phyloP scores from a whole-genome alignment of 1,139 yeast genomes.

The Hyphopichia wangnamkhiaoensis region DNA sequence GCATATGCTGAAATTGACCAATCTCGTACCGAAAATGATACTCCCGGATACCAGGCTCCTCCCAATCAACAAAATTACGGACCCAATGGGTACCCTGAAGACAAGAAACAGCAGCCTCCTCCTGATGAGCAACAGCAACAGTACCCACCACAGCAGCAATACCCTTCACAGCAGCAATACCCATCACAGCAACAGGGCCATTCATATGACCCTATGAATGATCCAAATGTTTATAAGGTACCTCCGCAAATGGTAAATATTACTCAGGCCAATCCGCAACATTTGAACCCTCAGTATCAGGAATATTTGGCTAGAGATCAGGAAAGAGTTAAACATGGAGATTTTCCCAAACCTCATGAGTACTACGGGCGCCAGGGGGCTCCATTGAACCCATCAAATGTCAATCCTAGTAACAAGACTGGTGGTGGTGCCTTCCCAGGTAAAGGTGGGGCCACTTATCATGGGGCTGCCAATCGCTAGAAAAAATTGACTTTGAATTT shows the following conservation, averaged over 20 bases:
- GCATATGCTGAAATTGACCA: constrained; percentile 10
- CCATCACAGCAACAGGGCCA: constrained; percentile 2
- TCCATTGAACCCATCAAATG: constrained; percentile 33
- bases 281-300: constrained; percentile 39
- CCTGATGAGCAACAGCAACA: constrained; percentile 4
- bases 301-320: constrained; percentile 36
- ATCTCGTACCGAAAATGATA: neutral
- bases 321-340: constrained; percentile 34
- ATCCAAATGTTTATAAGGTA: constrained; percentile 31
- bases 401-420: constrained; percentile 19
- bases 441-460: constrained; percentile 38
- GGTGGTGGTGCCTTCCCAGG: constrained; percentile 44
- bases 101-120: constrained; percentile 4
- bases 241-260: constrained; percentile 41
- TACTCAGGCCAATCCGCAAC: constrained; percentile 35
- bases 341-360: constrained; percentile 27
- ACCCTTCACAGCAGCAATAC: neutral
- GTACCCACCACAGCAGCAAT: constrained; percentile 6
- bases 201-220: constrained; percentile 24
- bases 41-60: too few species aligned
- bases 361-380: constrained; percentile 34
- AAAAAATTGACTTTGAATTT: neutral
- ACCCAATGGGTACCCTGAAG: constrained; percentile 7
- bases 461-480: constrained; percentile 33
- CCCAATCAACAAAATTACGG: constrained; percentile 4